Evolutionary conservation across 768 basidiomycete genomes (phyloP), one percentile per base, ranked within the genome.

Genomic region (Boletus tylopilopsis): DNA sequence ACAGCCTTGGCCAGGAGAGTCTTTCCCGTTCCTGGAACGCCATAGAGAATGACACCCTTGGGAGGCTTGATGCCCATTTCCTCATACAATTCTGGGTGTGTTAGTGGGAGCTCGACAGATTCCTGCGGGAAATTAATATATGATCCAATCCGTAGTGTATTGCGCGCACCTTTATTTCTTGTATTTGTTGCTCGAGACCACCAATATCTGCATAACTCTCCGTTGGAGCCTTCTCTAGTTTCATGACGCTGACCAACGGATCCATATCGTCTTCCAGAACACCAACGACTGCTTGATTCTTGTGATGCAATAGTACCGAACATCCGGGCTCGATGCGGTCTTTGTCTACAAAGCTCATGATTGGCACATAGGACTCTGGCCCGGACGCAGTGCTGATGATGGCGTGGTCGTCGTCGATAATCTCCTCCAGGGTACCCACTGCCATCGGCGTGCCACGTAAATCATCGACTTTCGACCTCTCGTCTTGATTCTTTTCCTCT

Each of bases 41-140:
- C 96, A 63, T 98, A 99, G 2, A 99, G 80, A 57, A 99, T 98
- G 64, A 99, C 95, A 73, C 96, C 96, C 69, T 98, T 98, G 19
- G 96, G 96, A n/a, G 95, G 96, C 61, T 89, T 89, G 71, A 99
- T 98, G 48, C 96, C 96, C 96, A 99, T 98, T 75, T 98, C 95
- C 71, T 98, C 95, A 71, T 98, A 99, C 33, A 98, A 73, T 65
- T 99, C 96, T 4, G 96, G 96, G 66, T 98, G 96, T 9, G 95
- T 98, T 21, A 99, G 75, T 0, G 96, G 96, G 27, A 98, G 79
- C 70, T 98, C 96, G 39, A 98, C 95, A 13, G 96, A 91, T 86
- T 99, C 96, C 90, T 94, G 53, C 21, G 30, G 16, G 37, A 12
- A 6, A 32, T 33, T 57, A 45, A 37, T 23, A 1, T 19, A 38